Evolutionary conservation across 2,329 filamentous ascomycete genomes (phyloP).

Genomic region (Diaporthe sp.): DNA sequence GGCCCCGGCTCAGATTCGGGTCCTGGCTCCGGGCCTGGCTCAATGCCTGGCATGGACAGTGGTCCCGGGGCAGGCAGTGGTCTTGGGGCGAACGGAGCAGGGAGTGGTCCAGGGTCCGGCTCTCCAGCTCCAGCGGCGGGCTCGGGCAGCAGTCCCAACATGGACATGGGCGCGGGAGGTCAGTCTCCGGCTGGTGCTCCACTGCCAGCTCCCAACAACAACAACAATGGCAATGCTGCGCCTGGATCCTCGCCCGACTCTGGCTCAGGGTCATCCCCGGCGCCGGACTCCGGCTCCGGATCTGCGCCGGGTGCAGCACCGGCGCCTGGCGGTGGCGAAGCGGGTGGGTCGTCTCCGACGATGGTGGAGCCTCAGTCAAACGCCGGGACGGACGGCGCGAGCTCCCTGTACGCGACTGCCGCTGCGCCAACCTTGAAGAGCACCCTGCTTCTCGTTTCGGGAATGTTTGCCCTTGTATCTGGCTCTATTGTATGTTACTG

Average conservation of each 20-base stretch:
- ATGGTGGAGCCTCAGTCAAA: background rate
- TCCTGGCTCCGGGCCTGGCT: background rate
- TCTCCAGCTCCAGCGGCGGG: background rate
- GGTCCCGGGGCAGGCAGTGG: background rate
- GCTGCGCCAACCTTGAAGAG: conserved; percentile 29
- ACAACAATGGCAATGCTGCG: background rate
- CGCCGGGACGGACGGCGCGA: conserved; percentile 10
- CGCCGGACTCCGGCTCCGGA: background rate
- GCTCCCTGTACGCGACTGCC: conserved; percentile 2
- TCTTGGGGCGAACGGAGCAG: background rate
- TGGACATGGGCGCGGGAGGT: background rate
- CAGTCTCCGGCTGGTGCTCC: background rate
- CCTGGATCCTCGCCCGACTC: background rate
- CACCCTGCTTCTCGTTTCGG: conserved; percentile 7
- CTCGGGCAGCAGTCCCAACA: background rate
- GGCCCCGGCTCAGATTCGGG: background rate
- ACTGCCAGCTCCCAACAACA: background rate
- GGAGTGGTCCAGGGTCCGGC: background rate
- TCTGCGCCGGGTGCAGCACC: background rate
- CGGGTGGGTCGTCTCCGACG: background rate
- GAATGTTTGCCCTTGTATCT: background rate
- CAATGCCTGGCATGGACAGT: background rate
- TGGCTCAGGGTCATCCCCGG: background rate
- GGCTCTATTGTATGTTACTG: background rate
- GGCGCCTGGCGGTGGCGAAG: background rate